Conservation (phyloP, 768 basidiomycete genomes). For the Phylloporus rhodoxanthus region DNA sequence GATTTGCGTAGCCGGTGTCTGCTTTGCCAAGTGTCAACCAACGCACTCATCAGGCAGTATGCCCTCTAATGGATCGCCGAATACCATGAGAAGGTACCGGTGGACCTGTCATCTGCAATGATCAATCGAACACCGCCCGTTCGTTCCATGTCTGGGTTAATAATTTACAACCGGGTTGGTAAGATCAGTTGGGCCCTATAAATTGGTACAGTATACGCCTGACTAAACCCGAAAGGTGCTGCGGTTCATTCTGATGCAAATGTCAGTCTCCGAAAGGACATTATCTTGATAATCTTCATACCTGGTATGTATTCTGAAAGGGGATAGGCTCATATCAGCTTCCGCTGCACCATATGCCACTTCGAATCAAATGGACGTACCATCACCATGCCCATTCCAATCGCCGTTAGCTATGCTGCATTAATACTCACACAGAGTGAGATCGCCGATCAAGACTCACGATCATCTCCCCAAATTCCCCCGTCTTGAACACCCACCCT, state of each 20-base stretch:
- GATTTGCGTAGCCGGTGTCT: background rate
- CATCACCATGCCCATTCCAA: conserved; percentile 93
- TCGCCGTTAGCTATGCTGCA: conserved; percentile 46
- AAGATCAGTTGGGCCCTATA: conserved; percentile 69
- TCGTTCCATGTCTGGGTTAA: background rate
- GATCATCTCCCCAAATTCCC: conserved; percentile 61
- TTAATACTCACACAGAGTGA: conserved; percentile 6
- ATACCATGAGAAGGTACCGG: background rate
- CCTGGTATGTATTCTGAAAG: conserved; percentile 72
- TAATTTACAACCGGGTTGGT: background rate
- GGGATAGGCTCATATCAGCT: conserved; percentile 6
- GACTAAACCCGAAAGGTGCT: conserved; percentile 77
- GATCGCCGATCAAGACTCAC: conserved; percentile 34
- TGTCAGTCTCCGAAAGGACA: conserved; percentile 1
- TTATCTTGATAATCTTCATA: conserved; percentile 11
- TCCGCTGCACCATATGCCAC: background rate
- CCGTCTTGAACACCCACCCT: conserved; percentile 67
- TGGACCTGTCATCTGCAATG: background rate
- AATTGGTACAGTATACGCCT: conserved; percentile 82
- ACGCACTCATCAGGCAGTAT: background rate
- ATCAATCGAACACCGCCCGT: background rate
- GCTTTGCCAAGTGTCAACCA: background rate
- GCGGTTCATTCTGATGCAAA: conserved; percentile 52
- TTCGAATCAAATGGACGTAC: conserved; percentile 32
- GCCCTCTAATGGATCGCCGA: background rate